A percentile compares a stretch with the other conserved stretches of the same genome.
Conservation (phyloP, 148 eudicot species). For the Hydrangea macrophylla region DNA sequence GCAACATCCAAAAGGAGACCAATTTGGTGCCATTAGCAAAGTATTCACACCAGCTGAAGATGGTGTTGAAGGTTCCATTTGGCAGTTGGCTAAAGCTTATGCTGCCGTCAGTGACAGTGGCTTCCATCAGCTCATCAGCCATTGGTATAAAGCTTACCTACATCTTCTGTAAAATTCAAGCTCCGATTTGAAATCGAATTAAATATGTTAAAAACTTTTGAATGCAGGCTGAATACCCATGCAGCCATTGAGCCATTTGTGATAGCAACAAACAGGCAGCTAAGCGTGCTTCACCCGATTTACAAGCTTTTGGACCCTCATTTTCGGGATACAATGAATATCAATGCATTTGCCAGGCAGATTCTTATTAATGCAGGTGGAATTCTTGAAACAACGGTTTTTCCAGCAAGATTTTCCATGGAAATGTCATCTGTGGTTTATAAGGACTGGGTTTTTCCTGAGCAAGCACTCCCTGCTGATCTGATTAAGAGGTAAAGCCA, state of each 20-base stretch:
- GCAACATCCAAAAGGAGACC: conserved; percentile 60
- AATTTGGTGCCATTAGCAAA: conserved; percentile 48
- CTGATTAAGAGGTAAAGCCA: conserved; percentile 53
- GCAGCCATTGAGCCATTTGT: conserved; percentile 64
- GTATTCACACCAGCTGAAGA: conserved; percentile 64
- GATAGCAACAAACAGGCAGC: conserved; percentile 68
- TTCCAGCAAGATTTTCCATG: conserved; percentile 50
- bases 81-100: conserved; percentile 78
- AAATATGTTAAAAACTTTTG: neutral
- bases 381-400: conserved; percentile 53
- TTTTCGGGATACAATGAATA: conserved; percentile 63
- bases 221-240: conserved; percentile 59
- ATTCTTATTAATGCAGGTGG: conserved; percentile 63
- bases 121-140: conserved; percentile 65
- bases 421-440: conserved; percentile 51
- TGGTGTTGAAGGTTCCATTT: conserved; percentile 47
- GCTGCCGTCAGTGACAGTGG: conserved; percentile 68
- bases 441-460: conserved; percentile 56
- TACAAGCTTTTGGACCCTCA: conserved; percentile 73
- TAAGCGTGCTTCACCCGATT: conserved; percentile 68
- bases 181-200: neutral
- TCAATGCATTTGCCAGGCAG: conserved; percentile 59
- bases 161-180: neutral
- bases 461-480: conserved; percentile 72
- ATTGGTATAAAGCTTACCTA: conserved; percentile 42